These are phyloP conservation scores for Dactylorhiza incarnata DNA, from an alignment of 106 monocot species.

Conservation along the genomic window DNA sequence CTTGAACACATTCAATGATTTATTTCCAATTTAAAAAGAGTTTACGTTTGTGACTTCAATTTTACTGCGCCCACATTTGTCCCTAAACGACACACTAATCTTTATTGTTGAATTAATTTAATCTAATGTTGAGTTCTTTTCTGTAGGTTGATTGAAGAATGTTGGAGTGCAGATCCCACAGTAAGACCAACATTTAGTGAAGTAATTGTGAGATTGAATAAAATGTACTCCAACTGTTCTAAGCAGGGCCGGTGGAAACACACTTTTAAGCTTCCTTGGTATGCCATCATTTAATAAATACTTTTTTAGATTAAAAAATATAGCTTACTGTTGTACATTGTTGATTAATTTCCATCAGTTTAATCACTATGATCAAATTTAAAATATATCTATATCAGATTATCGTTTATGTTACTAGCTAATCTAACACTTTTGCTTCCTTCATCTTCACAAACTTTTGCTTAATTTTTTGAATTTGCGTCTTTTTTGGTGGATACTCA, in stretches of 20 bases:
- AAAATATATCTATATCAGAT: too few relatives aligned
- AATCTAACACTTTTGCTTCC: too few relatives aligned
- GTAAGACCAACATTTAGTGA: constrained; percentile 22
- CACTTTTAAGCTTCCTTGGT: constrained; percentile 87
- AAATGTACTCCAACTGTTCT: constrained; percentile 17
- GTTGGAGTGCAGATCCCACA: constrained; percentile 14
- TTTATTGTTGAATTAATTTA: not conserved
- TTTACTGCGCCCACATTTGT: not conserved
- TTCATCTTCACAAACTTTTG: too few relatives aligned
- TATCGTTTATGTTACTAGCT: not conserved
- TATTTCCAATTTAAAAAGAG: not conserved
- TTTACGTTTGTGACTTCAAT: not conserved
- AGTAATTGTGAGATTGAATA: constrained; percentile 26
- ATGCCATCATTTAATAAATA: constrained; percentile 8
- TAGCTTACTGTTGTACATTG: too few relatives aligned
- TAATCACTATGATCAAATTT: too few relatives aligned
- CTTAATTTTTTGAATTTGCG: too few relatives aligned
- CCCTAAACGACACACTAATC: not conserved
- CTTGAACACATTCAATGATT: not conserved
- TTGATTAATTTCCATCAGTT: too few relatives aligned
- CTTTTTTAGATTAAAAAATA: too few relatives aligned
- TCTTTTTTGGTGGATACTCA: too few relatives aligned
- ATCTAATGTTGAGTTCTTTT: not conserved
- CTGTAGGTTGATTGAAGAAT: constrained; percentile 24
- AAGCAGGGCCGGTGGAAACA: constrained; percentile 61